Evolutionary conservation across 1,284 basidiomycete genomes (phyloP).

Genomic region (Fomitopsis betulina): DNA sequence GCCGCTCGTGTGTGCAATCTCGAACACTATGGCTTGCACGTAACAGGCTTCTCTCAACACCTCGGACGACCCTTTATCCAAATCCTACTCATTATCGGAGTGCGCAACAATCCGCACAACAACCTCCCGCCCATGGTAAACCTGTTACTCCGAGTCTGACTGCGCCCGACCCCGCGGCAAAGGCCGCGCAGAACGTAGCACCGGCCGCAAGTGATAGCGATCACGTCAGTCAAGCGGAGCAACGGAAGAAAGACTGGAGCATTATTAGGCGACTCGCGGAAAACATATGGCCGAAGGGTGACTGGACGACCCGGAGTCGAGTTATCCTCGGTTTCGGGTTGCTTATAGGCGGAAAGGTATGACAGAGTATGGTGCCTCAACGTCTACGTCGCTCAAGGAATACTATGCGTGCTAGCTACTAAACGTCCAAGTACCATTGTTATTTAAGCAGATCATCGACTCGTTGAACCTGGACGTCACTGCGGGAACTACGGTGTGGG

Average conservation of each 20-base stretch:
- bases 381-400: slow-evolving; percentile 29
- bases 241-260: slow-evolving; percentile 64
- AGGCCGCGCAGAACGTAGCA: background rate
- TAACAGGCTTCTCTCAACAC: background rate
- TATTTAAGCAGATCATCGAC: slow-evolving; percentile 94
- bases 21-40: background rate
- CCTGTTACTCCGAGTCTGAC: background rate
- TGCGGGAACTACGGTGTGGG: slow-evolving; percentile 81
- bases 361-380: slow-evolving; percentile 10
- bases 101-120: background rate
- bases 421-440: slow-evolving; percentile 95
- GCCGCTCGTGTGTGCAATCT: background rate
- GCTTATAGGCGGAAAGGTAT: slow-evolving; percentile 84
- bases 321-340: slow-evolving; percentile 84
- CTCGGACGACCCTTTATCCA: background rate
- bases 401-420: slow-evolving; percentile 43
- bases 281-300: slow-evolving; percentile 74
- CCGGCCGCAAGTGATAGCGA: slow-evolving; percentile 1
- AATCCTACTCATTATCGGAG: background rate
- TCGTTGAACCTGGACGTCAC: slow-evolving; percentile 82
- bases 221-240: slow-evolving; percentile 36
- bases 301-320: slow-evolving; percentile 71
- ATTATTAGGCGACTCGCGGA: slow-evolving; percentile 59
- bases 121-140: background rate
- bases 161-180: background rate